These are phyloP conservation scores for Fusarium bulbicola DNA, from an alignment of 2,329 filamentous ascomycete genomes.

Conservation along the genomic window DNA sequence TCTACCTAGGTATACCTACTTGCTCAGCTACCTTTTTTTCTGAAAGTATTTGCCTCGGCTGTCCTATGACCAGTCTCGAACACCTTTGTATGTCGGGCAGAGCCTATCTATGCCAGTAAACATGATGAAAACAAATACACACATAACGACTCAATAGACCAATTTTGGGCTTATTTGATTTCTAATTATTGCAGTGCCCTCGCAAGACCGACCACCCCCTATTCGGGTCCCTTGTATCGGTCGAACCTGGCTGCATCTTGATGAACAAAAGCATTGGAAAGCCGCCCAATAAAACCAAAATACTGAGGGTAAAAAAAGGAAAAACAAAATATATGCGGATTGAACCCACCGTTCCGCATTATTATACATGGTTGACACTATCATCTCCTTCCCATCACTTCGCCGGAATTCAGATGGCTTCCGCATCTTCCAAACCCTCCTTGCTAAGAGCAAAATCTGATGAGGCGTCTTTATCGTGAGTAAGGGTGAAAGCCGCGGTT, in stretches of 20 bases:
- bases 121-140: not conserved
- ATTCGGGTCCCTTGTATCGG: not conserved
- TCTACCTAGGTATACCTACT: not conserved
- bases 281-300: constrained; percentile 10
- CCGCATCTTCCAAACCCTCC: not conserved
- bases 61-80: not conserved
- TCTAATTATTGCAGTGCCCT: constrained; percentile 24
- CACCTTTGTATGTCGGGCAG: not conserved
- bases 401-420: not conserved
- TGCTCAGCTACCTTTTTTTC: not conserved
- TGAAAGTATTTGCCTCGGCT: not conserved
- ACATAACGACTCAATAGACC: not conserved
- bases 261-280: constrained; percentile 13
- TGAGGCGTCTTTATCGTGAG: constrained; percentile 45
- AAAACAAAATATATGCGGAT: constrained; percentile 6
- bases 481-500: constrained; percentile 85
- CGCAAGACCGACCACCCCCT: constrained; percentile 2
- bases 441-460: constrained; percentile 1
- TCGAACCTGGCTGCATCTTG: constrained; percentile 16
- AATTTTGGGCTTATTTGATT: constrained; percentile 1
- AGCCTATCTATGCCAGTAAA: not conserved
- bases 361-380: constrained; percentile 12
- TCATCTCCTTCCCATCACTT: constrained; percentile 2
- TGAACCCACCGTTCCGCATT: not conserved
- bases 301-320: not conserved